A percentile compares a stretch with the other conserved stretches of the same genome.
Conservation (phyloP, 2,329 filamentous ascomycete species). For the Alternaria ventricosa region DNA sequence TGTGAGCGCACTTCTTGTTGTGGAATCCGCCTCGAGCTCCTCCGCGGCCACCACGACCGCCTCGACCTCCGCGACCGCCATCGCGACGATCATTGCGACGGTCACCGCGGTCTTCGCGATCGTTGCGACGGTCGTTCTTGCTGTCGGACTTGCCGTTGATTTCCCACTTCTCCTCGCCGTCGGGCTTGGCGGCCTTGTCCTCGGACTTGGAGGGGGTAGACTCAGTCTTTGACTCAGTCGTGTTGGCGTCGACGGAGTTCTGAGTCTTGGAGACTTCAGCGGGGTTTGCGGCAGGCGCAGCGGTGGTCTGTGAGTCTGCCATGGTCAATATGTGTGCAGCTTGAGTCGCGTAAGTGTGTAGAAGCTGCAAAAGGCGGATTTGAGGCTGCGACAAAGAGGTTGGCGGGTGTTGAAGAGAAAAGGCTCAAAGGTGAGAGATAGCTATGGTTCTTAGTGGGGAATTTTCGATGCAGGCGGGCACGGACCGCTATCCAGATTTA, state of each 20-base stretch:
- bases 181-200: constrained; percentile 3
- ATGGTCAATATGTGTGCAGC: constrained; percentile 18
- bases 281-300: constrained; percentile 27
- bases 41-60: constrained; percentile 23
- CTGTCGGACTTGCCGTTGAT: constrained; percentile 26
- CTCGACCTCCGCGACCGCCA: constrained; percentile 17
- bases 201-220: constrained; percentile 10
- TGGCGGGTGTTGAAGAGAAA: constrained; percentile 4
- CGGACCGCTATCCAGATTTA: constrained; percentile 3
- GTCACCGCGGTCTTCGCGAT: constrained; percentile 20
- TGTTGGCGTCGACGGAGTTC: constrained; percentile 15
- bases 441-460: constrained; percentile 18
- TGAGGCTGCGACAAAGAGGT: background rate
- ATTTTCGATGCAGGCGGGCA: constrained; percentile 17
- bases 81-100: constrained; percentile 13
- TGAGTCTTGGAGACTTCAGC: constrained; percentile 22
- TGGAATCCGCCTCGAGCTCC: constrained; percentile 26
- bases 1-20: constrained; percentile 21
- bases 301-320: constrained; percentile 30
- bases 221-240: constrained; percentile 17
- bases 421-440: constrained; percentile 6
- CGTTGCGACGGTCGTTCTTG: constrained; percentile 19
- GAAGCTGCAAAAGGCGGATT: background rate
- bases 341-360: constrained; percentile 10
- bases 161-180: constrained; percentile 26